Percentiles rank a stretch among this genome's conserved stretches.
Evolutionary conservation across 805 yeast species (phyloP).

Genomic region (Danielia oregonensis): DNA sequence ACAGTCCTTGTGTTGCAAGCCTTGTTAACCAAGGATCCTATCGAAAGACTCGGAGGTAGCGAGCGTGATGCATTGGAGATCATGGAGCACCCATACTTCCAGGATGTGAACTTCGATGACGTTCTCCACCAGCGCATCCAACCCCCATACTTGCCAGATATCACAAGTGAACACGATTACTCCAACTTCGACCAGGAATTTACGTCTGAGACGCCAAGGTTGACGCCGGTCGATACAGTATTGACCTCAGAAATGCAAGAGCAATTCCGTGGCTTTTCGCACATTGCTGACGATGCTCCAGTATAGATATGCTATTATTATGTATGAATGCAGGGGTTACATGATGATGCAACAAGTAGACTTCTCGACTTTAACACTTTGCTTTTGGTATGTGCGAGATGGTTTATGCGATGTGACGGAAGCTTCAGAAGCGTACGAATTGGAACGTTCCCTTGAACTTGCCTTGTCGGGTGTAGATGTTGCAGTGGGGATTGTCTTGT

Average conservation of each 20-base stretch:
- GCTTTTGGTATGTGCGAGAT: neutral
- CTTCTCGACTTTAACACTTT: slow-evolving; percentile 1
- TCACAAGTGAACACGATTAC: slow-evolving; percentile 84
- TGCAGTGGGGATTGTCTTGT: no score
- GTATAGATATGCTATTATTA: slow-evolving; percentile 21
- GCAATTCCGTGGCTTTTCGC: slow-evolving; percentile 95
- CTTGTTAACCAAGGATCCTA: slow-evolving; percentile 84
- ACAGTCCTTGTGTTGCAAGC: slow-evolving; percentile 93
- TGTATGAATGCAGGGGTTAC: slow-evolving; percentile 6
- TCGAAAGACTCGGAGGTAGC: slow-evolving; percentile 78
- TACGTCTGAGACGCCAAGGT: slow-evolving; percentile 88
- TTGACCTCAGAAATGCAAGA: slow-evolving; percentile 88
- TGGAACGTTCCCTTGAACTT: no score
- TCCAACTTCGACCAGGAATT: slow-evolving; percentile 93
- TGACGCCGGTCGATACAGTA: slow-evolving; percentile 90
- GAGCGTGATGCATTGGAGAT: slow-evolving; percentile 87
- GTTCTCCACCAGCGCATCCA: slow-evolving; percentile 64
- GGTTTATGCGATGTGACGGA: no score
- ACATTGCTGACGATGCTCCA: slow-evolving; percentile 61
- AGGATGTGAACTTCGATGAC: slow-evolving; percentile 86
- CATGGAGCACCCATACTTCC: slow-evolving; percentile 93
- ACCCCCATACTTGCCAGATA: slow-evolving; percentile 89
- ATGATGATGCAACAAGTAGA: slow-evolving; percentile 18
- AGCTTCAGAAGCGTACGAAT: no score
- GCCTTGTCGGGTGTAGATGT: no score